These are phyloP conservation scores for Sporothrix mexicana DNA, from an alignment of 2,329 filamentous ascomycete species.

Conservation along the genomic window DNA sequence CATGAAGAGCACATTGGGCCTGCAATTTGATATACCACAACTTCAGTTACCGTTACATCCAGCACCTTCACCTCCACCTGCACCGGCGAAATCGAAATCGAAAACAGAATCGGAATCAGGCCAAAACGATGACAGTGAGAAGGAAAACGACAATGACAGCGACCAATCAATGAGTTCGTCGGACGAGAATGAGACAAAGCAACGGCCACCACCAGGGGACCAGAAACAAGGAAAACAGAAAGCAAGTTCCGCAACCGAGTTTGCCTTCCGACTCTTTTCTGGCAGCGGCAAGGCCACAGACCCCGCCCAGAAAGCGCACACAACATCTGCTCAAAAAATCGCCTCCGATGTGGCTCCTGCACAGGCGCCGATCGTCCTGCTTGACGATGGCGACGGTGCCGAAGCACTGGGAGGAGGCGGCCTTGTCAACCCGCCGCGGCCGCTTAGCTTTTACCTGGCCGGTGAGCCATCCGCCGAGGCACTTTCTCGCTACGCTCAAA, in stretches of 20 bases:
- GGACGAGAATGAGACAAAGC: conserved; percentile 6
- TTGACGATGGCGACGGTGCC: conserved; percentile 49
- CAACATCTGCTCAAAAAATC: not conserved
- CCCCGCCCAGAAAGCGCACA: not conserved
- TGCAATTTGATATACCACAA: conserved; percentile 5
- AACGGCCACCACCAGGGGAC: not conserved
- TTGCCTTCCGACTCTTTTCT: conserved; percentile 38
- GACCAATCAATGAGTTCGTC: not conserved
- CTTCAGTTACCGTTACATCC: too few species aligned
- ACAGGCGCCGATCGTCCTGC: conserved; percentile 52
- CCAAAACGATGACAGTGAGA: not conserved
- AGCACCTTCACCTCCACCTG: not conserved
- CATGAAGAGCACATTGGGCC: conserved; percentile 31
- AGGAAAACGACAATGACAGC: not conserved
- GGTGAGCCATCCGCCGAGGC: conserved; percentile 47
- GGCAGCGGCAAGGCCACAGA: conserved; percentile 18
- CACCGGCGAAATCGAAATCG: not conserved
- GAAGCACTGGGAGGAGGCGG: conserved; percentile 46
- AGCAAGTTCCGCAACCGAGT: conserved; percentile 25
- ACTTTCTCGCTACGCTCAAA: conserved; percentile 50
- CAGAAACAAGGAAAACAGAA: not conserved
- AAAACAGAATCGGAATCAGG: not conserved
- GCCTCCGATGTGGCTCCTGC: not conserved
- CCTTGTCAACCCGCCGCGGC: conserved; percentile 51
- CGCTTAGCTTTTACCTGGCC: conserved; percentile 58